Conservation (phyloP, 202 grass and related monocot genomes). For the Zizania palustris region DNA sequence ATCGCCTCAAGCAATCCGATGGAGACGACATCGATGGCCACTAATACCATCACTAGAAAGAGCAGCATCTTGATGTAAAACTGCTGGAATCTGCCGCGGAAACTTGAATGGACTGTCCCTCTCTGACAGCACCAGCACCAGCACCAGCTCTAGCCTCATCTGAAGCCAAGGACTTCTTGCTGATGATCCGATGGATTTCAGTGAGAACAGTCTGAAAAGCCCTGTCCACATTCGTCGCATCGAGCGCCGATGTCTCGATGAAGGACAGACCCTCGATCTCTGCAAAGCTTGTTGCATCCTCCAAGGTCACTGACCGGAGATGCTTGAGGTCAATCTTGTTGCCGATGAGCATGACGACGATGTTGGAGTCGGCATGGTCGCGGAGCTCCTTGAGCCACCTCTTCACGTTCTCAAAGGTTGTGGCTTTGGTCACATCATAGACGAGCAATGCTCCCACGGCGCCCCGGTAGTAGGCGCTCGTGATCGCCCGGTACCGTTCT, state of each 20-base stretch:
- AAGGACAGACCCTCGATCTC: constrained; percentile 68
- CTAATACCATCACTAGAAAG: constrained; percentile 37
- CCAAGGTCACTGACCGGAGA: constrained; percentile 59
- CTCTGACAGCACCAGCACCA: constrained; percentile 28
- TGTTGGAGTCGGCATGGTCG: constrained; percentile 64
- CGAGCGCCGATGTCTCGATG: constrained; percentile 76
- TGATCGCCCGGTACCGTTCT: constrained; percentile 79
- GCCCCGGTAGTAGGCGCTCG: constrained; percentile 81
- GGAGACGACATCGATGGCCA: not conserved
- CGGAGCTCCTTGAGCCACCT: constrained; percentile 84
- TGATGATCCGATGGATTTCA: constrained; percentile 60
- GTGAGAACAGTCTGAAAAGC: constrained; percentile 58
- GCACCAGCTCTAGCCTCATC: not conserved
- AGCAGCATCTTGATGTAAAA: constrained; percentile 57
- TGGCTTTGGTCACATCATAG: constrained; percentile 74
- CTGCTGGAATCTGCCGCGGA: constrained; percentile 26
- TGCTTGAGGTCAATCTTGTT: constrained; percentile 78
- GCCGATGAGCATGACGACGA: constrained; percentile 66
- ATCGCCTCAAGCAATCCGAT: not conserved
- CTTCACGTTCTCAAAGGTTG: constrained; percentile 60
- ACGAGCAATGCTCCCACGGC: constrained; percentile 76
- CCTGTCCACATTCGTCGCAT: constrained; percentile 68
- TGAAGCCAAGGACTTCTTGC: constrained; percentile 52
- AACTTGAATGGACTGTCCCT: constrained; percentile 65
- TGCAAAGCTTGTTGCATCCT: constrained; percentile 46